phyloP scores from a whole-genome alignment of 1,284 basidiomycete species.

The Ceratobasidium sp. region DNA sequence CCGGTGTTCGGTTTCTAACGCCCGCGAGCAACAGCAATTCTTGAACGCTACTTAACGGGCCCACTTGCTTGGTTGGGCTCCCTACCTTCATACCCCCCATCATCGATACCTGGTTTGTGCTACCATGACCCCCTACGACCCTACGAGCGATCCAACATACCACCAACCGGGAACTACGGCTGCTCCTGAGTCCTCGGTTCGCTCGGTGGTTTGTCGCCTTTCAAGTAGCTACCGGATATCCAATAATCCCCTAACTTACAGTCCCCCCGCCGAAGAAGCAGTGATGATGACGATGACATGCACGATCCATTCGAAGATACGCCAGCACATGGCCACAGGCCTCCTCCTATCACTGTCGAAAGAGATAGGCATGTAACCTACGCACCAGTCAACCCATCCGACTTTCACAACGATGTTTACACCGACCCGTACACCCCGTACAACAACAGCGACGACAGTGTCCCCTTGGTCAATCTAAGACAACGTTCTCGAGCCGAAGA shows the following conservation, averaged over 20 bases:
- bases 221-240: neutral
- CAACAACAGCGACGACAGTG: constrained; percentile 16
- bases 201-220: neutral
- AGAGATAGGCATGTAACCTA: constrained; percentile 13
- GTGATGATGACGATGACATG: constrained; percentile 10
- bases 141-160: constrained; percentile 18
- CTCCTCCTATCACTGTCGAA: constrained; percentile 36
- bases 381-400: constrained; percentile 27
- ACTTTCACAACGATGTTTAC: constrained; percentile 15
- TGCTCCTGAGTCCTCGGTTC: neutral
- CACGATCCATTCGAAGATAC: constrained; percentile 15
- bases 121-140: constrained; percentile 20
- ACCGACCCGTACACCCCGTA: constrained; percentile 24
- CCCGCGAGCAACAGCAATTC: neutral
- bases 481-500: constrained; percentile 11
- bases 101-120: neutral
- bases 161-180: constrained; percentile 20
- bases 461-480: constrained; percentile 25
- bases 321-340: constrained; percentile 19
- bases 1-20: constrained; percentile 1
- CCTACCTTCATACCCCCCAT: too few relatives aligned
- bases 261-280: neutral
- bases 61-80: too few relatives aligned
- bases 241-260: neutral
- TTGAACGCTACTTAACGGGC: neutral